Percentiles rank a stretch among this genome's conserved stretches.
Evolutionary conservation across 2,329 filamentous ascomycete genomes (phyloP).

Genomic region (Trichoderma sp.): DNA sequence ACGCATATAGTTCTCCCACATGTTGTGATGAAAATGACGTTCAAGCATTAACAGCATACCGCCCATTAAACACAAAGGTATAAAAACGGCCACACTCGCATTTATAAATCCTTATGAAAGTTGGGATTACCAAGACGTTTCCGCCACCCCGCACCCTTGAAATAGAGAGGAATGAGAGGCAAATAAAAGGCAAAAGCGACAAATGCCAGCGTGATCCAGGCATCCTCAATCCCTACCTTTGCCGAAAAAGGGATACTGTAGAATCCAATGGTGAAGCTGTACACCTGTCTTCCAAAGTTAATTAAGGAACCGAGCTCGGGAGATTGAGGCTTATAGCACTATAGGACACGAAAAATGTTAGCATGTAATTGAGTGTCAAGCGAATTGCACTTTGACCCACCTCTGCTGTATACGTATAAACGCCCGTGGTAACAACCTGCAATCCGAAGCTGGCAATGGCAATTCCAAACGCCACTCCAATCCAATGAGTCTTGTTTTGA

Average conservation of each 20-base stretch:
- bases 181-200: conserved; percentile 13
- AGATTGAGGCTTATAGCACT: conserved; percentile 23
- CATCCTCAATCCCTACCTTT: conserved; percentile 8
- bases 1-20: neutral
- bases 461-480: conserved; percentile 24
- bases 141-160: conserved; percentile 13
- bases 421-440: conserved; percentile 17
- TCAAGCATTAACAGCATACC: neutral
- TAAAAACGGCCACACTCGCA: neutral
- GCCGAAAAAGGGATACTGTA: conserved; percentile 13
- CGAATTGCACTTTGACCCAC: neutral
- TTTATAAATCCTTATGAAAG: conserved; percentile 17
- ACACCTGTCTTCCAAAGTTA: conserved; percentile 15
- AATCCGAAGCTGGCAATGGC: conserved; percentile 15
- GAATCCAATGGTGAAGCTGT: conserved; percentile 21
- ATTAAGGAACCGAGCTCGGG: conserved; percentile 16
- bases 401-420: conserved; percentile 23
- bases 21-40: neutral
- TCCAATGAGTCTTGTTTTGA: conserved; percentile 21
- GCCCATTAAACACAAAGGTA: neutral
- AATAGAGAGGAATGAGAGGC: conserved; percentile 15
- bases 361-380: neutral
- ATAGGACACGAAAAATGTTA: neutral
- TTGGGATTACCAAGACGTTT: conserved; percentile 15
- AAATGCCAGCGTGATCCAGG: conserved; percentile 18